Conservation (phyloP, 805 yeast species). For the Diddensiella caesifluorescens region DNA sequence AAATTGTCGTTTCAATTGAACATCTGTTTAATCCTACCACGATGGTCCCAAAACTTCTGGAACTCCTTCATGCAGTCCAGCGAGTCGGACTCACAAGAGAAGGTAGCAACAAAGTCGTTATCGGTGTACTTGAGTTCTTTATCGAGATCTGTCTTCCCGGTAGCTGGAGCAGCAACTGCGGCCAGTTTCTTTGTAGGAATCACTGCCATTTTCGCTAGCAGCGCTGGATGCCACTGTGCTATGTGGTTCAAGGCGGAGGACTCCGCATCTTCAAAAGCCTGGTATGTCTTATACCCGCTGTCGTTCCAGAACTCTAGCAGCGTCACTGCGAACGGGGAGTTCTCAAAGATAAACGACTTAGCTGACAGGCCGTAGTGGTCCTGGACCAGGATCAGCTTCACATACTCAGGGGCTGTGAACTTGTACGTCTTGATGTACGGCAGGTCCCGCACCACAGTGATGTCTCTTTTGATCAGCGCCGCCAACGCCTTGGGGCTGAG, state of each 20-base stretch:
- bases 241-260: slow-evolving; percentile 67
- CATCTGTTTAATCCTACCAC: slow-evolving; percentile 18
- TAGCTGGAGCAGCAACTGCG: slow-evolving; percentile 24
- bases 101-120: slow-evolving; percentile 65
- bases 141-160: slow-evolving; percentile 32
- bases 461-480: slow-evolving; percentile 59
- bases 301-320: slow-evolving; percentile 79
- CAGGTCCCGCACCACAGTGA: slow-evolving; percentile 52
- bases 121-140: slow-evolving; percentile 46
- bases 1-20: neutral
- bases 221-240: slow-evolving; percentile 89
- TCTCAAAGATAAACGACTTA: slow-evolving; percentile 64
- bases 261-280: slow-evolving; percentile 45
- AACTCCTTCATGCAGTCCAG: slow-evolving; percentile 28
- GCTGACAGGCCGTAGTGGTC: slow-evolving; percentile 58
- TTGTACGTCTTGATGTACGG: slow-evolving; percentile 50
- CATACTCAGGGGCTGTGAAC: slow-evolving; percentile 48
- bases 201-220: slow-evolving; percentile 66
- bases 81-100: slow-evolving; percentile 36
- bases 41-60: slow-evolving; percentile 27
- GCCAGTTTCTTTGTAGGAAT: slow-evolving; percentile 58
- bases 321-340: slow-evolving; percentile 58
- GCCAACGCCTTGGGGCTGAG: slow-evolving; percentile 56
- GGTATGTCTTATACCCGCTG: slow-evolving; percentile 60
- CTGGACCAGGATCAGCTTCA: slow-evolving; percentile 65